Evolutionary conservation across 495 filamentous ascomycete species (phyloP), one percentile per base, ranked within the genome.

Genomic region (Acidiella bohemica): DNA sequence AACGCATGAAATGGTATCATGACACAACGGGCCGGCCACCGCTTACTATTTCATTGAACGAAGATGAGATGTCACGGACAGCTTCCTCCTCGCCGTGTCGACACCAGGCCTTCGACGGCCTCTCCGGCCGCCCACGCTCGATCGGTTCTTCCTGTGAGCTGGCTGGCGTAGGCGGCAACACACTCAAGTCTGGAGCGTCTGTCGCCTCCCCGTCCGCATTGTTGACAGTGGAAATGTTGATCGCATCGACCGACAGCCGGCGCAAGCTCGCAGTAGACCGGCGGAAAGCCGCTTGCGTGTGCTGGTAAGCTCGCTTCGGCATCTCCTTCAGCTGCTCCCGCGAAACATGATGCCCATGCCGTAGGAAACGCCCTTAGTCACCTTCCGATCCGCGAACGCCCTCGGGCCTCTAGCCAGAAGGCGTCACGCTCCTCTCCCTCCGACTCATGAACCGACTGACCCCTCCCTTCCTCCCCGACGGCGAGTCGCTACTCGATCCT

Each of bases 401-500:
- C 20, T 13, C 4, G 13, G n/a, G 38, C 4, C 6, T 4, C 40
- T 44, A 44, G 36, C 41, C 46, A 34, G 47, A 50, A 20, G 47
- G 47, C 41, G 47, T 50, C 29, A 50, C 47, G 32, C 37, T 46
- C 8, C 47, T 34, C 7, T 46, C 37, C 20, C 26, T 30, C 23
- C 27, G 13, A 14, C 24, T 46, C n/a, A 42, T 26, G n/a, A 50
- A 40, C 6, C 47, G 20, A 6, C 33, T 32, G 6, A 50, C 13
- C 11, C 38, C 34, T 8, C 36, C 36, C 18, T 42, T 42, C 36
- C 3, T 3, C 11, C 22, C 32, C 9, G 47, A 32, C 1, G 47
- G 47, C n/a, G 30, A 41, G 16, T 45, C 42, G 30, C 28, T 46
- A 45, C 7, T 9, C 41, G 14, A 22, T 44, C 9, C 21, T 40